phyloP scores from a whole-genome alignment of 1,139 yeast species.

The Lodderomyces pseudojiufengensis region DNA sequence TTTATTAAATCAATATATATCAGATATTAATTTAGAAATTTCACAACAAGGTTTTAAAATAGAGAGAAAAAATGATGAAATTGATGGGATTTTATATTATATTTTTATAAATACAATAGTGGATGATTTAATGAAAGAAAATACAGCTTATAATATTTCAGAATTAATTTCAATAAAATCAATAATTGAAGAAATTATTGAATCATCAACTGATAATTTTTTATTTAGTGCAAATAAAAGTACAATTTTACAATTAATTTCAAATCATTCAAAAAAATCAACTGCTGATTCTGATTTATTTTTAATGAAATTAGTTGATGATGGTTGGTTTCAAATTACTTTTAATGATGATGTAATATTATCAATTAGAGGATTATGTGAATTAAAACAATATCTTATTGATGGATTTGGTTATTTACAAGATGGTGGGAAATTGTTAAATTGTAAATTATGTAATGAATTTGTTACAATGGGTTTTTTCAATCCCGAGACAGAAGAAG shows the following conservation, averaged over 20 bases:
- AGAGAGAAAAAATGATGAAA: slow-evolving; percentile 36
- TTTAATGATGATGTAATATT: slow-evolving; percentile 27
- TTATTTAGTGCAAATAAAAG: slow-evolving; percentile 27
- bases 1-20: slow-evolving; percentile 24
- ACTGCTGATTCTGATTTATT: slow-evolving; percentile 34
- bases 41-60: slow-evolving; percentile 44
- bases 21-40: slow-evolving; percentile 38
- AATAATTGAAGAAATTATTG: slow-evolving; percentile 45
- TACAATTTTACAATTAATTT: slow-evolving; percentile 26
- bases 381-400: slow-evolving; percentile 42
- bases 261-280: slow-evolving; percentile 22
- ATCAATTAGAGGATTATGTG: slow-evolving; percentile 44
- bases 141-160: slow-evolving; percentile 40
- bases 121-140: slow-evolving; percentile 39
- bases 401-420: slow-evolving; percentile 37
- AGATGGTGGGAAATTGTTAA: slow-evolving; percentile 37
- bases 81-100: slow-evolving; percentile 29
- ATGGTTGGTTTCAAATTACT: slow-evolving; percentile 49
- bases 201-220: slow-evolving; percentile 19
- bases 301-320: slow-evolving; percentile 39
- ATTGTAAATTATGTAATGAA: slow-evolving; percentile 54
- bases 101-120: slow-evolving; percentile 41
- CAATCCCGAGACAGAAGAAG: neutral
- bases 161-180: slow-evolving; percentile 50
- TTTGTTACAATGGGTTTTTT: slow-evolving; percentile 55